Evolutionary conservation across 805 yeast species (phyloP), one percentile per base, ranked within the genome.

Genomic region (Isabelozyma rhagii): DNA sequence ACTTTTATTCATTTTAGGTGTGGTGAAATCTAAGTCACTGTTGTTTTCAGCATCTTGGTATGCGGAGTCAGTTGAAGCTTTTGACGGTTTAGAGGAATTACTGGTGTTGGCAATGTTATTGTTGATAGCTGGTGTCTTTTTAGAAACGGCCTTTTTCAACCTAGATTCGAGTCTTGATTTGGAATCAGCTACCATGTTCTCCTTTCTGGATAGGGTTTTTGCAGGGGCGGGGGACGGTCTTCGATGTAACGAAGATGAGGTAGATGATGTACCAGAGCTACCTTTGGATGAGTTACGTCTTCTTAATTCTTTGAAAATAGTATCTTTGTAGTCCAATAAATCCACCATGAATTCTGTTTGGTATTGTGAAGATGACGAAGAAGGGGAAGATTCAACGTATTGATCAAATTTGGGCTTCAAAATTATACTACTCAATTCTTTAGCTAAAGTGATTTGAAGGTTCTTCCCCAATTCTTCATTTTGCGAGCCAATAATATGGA

Each of bases 391-490:
- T 11, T 39, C 41, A n/a, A 4, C 14, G 14, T 18, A 41, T 18
- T 62, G 52, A 13, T 55, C 62, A 8, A 43, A 43, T 48, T 64
- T 68, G 31, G 87, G 85, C 47, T 87, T 71, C 51, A 84, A 63
- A 21, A 88, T 72, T 52, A 87, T 80, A 39, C 74, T 74, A 1
- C 89, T 84, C 57, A 88, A 81, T 56, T 85, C 91, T 52, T 81
- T 82, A 5, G 89, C 78, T 25, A 89, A 75, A n/a, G 71, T 69
- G 13, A 62, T 65, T 58, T 80, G 77, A 28, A 72, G 72, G 0
- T 65, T 61, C 0, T 73, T 44, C 6, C 74, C 67, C 51, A 67
- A 55, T 10, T 55, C 71, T 47, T 53, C 62, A 56, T 59, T 69
- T 63, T 61, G 79, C 55, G 62, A 74, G 61, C 77, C 80, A 67